Evolutionary conservation across 306 rosid genomes (phyloP).

Genomic region (Cicer cuneatum): DNA sequence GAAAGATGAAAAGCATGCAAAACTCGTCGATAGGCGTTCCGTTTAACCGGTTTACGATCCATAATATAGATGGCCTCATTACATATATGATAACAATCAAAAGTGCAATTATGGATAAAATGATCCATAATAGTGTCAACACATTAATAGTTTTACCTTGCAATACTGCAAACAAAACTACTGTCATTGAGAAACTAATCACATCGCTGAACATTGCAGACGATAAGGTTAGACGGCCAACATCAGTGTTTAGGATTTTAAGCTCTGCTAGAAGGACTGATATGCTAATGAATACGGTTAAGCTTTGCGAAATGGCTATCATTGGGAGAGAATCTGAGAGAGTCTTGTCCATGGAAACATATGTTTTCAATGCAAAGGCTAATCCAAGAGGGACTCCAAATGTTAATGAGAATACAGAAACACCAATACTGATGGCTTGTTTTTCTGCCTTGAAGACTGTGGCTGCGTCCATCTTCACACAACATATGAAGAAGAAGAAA

Average conservation of each 20-base stretch:
- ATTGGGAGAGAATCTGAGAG: conserved; percentile 39
- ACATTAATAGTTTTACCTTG: neutral
- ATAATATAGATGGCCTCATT: conserved; percentile 43
- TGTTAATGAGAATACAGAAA: conserved; percentile 45
- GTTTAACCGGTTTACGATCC: conserved; percentile 38
- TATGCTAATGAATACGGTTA: conserved; percentile 53
- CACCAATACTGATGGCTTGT: conserved; percentile 50
- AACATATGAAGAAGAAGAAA: conserved; percentile 57
- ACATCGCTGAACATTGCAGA: conserved; percentile 52
- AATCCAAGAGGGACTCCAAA: conserved; percentile 30
- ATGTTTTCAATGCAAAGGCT: neutral
- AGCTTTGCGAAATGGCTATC: conserved; percentile 49
- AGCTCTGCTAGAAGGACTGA: conserved; percentile 59
- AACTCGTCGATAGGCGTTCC: conserved; percentile 47
- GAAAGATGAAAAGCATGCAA: conserved; percentile 27
- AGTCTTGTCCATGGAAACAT: conserved; percentile 32
- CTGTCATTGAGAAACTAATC: conserved; percentile 35
- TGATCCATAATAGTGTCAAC: neutral
- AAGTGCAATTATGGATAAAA: conserved; percentile 39
- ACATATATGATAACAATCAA: conserved; percentile 16
- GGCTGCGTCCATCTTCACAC: conserved; percentile 53
- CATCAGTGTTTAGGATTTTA: conserved; percentile 60
- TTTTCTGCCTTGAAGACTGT: conserved; percentile 51
- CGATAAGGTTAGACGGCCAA: conserved; percentile 64
- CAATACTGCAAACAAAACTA: conserved; percentile 1